Conservation (phyloP, 345 rosid species). For the Pugionium cornutum region DNA sequence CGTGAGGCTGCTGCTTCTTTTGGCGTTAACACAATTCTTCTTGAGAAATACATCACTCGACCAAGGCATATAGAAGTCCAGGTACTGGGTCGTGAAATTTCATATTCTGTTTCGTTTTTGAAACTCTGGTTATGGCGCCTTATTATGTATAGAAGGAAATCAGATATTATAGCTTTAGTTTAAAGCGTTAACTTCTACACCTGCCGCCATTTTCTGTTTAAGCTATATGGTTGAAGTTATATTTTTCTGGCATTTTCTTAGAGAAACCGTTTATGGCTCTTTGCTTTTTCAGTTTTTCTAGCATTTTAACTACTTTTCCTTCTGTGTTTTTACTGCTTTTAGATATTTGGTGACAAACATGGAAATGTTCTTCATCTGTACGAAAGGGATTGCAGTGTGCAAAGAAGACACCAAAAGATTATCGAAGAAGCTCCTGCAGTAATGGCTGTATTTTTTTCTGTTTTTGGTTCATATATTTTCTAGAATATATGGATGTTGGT, state of each 20-base stretch:
- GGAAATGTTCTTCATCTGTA: slow-evolving; percentile 77
- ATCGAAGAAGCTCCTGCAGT: slow-evolving; percentile 99
- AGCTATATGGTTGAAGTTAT: slow-evolving; percentile 7
- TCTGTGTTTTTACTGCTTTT: slow-evolving; percentile 24
- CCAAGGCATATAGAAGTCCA: slow-evolving; percentile 97
- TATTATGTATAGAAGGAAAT: slow-evolving; percentile 9
- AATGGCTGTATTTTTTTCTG: slow-evolving; percentile 43
- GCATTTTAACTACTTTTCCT: slow-evolving; percentile 20
- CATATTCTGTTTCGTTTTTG: slow-evolving; percentile 14
- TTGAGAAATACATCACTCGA: slow-evolving; percentile 88
- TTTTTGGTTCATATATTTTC: slow-evolving; percentile 29
- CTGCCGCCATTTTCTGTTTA: background rate
- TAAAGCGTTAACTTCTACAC: background rate
- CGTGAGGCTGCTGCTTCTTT: slow-evolving; percentile 96
- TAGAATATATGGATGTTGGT: slow-evolving; percentile 23
- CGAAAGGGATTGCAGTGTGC: slow-evolving; percentile 96
- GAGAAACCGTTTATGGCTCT: slow-evolving; percentile 19
- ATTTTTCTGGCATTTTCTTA: background rate
- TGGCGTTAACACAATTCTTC: slow-evolving; percentile 79
- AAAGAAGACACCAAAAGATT: slow-evolving; percentile 96
- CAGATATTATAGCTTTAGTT: background rate
- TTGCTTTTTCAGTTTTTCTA: slow-evolving; percentile 17
- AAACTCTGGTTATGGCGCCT: slow-evolving; percentile 7
- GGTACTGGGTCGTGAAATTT: slow-evolving; percentile 44
- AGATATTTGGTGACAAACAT: slow-evolving; percentile 87